Evolutionary conservation across 2,329 filamentous ascomycete species (phyloP), one percentile per base, ranked within the genome.

Genomic region (Ophiocordyceps sinensis): DNA sequence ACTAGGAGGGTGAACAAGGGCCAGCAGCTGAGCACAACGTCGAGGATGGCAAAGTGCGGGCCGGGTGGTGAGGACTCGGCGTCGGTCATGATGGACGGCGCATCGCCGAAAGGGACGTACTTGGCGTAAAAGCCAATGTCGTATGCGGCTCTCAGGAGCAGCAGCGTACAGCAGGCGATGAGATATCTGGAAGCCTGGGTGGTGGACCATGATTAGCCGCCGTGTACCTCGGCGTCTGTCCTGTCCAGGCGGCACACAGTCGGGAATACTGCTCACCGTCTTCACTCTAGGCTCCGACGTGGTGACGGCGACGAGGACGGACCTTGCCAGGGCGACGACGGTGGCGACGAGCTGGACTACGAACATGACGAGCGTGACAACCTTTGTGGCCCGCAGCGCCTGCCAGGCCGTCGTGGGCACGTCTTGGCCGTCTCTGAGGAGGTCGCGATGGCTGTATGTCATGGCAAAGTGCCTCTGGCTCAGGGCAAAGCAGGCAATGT

Each of bases 121-220:
- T 44, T 40, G 21, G 44, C 43, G 1, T 42, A 38, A 11, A 44
- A 46, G 17, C 48, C 47, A n/a, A 60, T 41, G 14, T 15, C 36
- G 38, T 53, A 61, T 0, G 44, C 38, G 0, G 46, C 49, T 9
- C 46, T 52, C 1, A 56, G 13, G 2, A 59, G 43, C 51, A 55
- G 55, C 4, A 57, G 41, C 1, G 41, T 23, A 4, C 50, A 46
- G 19, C 49, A 44, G 2, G 42, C 47, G 12, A 58, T 43, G 8
- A 58, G 44, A 36, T 50, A 50, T 7, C 36, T 49, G 4, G 49
- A 47, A 10, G 49, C 40, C 53, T 57, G 13, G 9, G 38, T n/a
- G 2, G 21, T n/a, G 6, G 4, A n/a, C 15, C 4, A 17, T 26
- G 6, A 26, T 26, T 26, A n/a, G 32, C 23, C 23, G 23, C 2